Evolutionary conservation across 2,329 filamentous ascomycete species (phyloP), one percentile per base, ranked within the genome.

Genomic region (Clarireedia paspali): DNA sequence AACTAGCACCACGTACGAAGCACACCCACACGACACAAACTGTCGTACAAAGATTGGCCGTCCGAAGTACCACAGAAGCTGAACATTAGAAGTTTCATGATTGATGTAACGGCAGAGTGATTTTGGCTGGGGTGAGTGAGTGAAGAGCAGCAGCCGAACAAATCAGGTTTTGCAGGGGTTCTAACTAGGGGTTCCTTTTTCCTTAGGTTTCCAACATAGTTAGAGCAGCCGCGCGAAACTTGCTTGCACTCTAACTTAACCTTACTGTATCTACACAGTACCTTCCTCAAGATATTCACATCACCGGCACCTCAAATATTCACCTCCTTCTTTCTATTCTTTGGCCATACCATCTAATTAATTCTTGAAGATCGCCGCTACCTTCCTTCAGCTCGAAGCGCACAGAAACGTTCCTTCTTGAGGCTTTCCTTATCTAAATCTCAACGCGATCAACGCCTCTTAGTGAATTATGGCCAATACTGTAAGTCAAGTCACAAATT

Each of bases 381-480:
- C 6, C 38, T 15, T 50, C 17, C 14, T 23, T 2, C 42, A 26
- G 4, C 27, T 42, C 10, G 42, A 44, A 50, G 36, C 45, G 46
- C 53, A 50, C 15, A 55, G 46, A 55, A 42, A 44, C 24, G 27
- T 50, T 42, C 53, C 46, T 45, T 50, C 53, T 27, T 20, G 7
- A 50, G 26, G 17, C 36, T 39, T 55, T 50, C 53, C 53, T 50
- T 50, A 50, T 50, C 53, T 26, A 23, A 55, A 39, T 23, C 14
- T 46, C 17, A 46, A 46, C 26, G 53, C 36, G 14, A 50, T 42
- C 38, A 23, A 24, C 45, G n/a, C 46, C 17, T 34, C 38, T 50
- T 42, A 38, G 45, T 50, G 26, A 55, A 55, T 55, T 55, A 55
- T 55, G 53, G 53, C 53, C 20, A 55, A 55, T 50, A 15, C 53